phyloP scores from a whole-genome alignment of 805 yeast species.

The Torulaspora microellipsoides region DNA sequence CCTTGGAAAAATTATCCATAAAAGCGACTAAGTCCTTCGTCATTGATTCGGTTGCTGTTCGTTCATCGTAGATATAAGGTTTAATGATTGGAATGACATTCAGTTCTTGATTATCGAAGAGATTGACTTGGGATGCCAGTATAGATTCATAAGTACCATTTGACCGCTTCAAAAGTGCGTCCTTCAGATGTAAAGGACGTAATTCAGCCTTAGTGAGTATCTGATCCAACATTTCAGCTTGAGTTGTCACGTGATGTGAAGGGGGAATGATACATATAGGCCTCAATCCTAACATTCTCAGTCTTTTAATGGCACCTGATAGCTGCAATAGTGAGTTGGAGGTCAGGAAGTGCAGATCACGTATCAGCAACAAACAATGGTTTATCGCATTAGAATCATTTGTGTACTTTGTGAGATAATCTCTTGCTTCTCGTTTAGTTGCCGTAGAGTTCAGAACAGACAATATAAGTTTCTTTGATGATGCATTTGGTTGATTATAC shows the following conservation, averaged over 20 bases:
- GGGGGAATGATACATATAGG: constrained; percentile 62
- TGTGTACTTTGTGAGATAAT: constrained; percentile 67
- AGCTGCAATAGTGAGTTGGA: constrained; percentile 14
- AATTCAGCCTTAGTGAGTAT: constrained; percentile 21
- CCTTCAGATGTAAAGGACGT: constrained; percentile 26
- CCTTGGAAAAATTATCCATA: constrained; percentile 29
- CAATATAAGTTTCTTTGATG: constrained; percentile 61
- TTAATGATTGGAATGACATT: constrained; percentile 44
- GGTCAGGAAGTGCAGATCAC: constrained; percentile 18
- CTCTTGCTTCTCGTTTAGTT: constrained; percentile 86
- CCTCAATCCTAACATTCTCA: constrained; percentile 51
- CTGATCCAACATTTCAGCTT: constrained; percentile 26
- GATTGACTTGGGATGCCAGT: constrained; percentile 11
- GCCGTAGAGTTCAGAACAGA: constrained; percentile 87
- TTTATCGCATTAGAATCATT: constrained; percentile 18
- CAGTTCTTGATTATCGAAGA: constrained; percentile 16
- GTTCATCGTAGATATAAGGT: constrained; percentile 65
- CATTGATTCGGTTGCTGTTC: constrained; percentile 39
- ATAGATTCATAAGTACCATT: constrained; percentile 20
- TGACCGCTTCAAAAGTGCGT: constrained; percentile 17
- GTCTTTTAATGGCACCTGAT: constrained; percentile 23
- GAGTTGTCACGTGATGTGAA: constrained; percentile 13
- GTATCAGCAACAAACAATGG: constrained; percentile 29
- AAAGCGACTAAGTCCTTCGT: constrained; percentile 38
- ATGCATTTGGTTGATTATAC: constrained; percentile 26